Evolutionary conservation across 2,329 filamentous ascomycete species (phyloP), one percentile per base, ranked within the genome.

Genomic region (Thelonectria blattea): DNA sequence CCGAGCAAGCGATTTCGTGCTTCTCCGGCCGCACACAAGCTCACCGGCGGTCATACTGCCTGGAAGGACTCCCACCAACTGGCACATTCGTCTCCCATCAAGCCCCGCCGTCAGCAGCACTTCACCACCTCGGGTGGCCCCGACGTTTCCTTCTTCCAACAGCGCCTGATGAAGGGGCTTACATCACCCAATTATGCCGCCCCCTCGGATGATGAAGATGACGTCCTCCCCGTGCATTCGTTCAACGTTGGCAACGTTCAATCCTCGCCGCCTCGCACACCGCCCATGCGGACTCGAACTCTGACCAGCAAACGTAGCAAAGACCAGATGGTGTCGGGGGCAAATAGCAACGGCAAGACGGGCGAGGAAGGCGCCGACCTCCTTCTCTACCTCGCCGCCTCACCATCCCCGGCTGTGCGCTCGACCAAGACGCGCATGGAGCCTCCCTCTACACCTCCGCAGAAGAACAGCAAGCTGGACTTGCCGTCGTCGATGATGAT

Each of bases 401-500:
- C 94, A 7, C 95, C 95, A 1, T 96, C 93, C 0, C 92, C 93
- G 1, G 92, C 91, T 48, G 87, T 89, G 51, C 84, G 79, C 65
- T 76, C 79, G 3, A 73, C 62, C 62, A 72, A 64, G 63, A 70
- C 61, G 46, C 80, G 83, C 56, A 88, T 88, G 83, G 85, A 89
- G 43, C 87, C 88, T 24, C 89, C 89, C 1, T 91, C 89, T 11
- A 93, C 91, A n/a, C 91, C 91, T 34, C 90, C 90, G 5, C 87
- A 88, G 55, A 89, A 88, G 73, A 87, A 82, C 79, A 78, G 73
- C 71, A 87, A 87, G 81, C 85, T 82, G 66, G 91, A 86, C 53
- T 81, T 91, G 63, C 93, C 88, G 20, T 96, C 88, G 58, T 96
- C 89, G 24, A 92, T 94, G 86, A 94, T 95, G 91, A 90, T 87